Base-by-base conservation (phyloP, 208 protist genomes). In the Leishmania mexicana region DNA sequence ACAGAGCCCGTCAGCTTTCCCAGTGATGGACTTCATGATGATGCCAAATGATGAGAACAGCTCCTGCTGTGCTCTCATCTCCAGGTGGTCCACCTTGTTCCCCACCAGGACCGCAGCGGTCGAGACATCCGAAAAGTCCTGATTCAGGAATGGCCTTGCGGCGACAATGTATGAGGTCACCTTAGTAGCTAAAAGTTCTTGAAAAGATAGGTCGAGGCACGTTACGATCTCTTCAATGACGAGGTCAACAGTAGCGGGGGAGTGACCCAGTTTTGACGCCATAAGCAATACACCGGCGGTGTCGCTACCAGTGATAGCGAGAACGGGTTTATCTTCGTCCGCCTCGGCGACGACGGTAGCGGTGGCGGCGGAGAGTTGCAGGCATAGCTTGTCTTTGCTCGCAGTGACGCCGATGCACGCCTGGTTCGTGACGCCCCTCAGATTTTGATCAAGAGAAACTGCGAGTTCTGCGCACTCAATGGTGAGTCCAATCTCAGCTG, bases 121-220 rank as follows among this genome's bases (percentile, higher is more conserved):
- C 35, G 53, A 42, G 75, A 53, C 31, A 47, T 49, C 40, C 28
- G 40, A 60, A 4, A 47, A 47, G 75, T 72, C 57, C 45, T 83
- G 74, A 8, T 78, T n/a, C 58, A 76, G 31, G 47, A 86, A 86
- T 53, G 78, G 74, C 57, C 77, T 79, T 51, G 76, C 73, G 4
- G 83, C 79, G 19, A 21, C 54, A 53, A 76, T 57, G 60, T 76
- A 86, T 1, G 83, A 86, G 24, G 47, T 31, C 1, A 77, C 15
- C 28, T 80, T 86, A 1, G 75, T 10, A 40, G 77, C 31, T 49
- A 86, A 74, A 47, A 86, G 78, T 53, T 86, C 75, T 54, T 86
- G 83, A 38, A 82, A 57, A 42, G 54, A 70, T 3, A 79, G 47
- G 40, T 83, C 78, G 7, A 86, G 45, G 47, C 83, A 86, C 3